These are phyloP conservation scores for Clarireedia monteithiana DNA, from an alignment of 2,329 filamentous ascomycete genomes.

Conservation along the genomic window DNA sequence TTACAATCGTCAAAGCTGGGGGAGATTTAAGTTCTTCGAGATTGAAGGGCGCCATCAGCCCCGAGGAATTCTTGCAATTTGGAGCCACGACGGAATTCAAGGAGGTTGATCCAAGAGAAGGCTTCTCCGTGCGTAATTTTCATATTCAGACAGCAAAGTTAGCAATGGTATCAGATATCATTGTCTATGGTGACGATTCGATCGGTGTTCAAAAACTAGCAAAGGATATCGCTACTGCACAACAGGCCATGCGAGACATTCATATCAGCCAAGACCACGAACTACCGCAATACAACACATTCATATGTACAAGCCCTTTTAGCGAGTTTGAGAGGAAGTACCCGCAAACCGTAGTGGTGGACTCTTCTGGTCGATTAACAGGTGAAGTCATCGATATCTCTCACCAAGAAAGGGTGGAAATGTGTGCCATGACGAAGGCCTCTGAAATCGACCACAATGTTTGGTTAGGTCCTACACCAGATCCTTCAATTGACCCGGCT, in stretches of 20 bases:
- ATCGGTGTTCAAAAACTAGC: conserved; percentile 53
- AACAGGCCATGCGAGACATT: conserved; percentile 64
- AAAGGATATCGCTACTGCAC: conserved; percentile 66
- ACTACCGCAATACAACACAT: conserved; percentile 72
- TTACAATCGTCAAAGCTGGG: conserved; percentile 84
- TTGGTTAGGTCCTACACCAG: conserved; percentile 81
- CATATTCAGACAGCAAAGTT: conserved; percentile 90
- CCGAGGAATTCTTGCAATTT: conserved; percentile 63
- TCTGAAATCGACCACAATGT: conserved; percentile 87
- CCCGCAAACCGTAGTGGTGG: conserved; percentile 64
- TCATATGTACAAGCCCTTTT: conserved; percentile 61
- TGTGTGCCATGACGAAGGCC: conserved; percentile 86
- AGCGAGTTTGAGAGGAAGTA: conserved; percentile 62
- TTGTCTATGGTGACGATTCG: conserved; percentile 77
- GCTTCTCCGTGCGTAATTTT: conserved; percentile 94
- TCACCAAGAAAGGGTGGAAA: conserved; percentile 80
- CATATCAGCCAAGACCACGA: conserved; percentile 48
- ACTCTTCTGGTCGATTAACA: conserved; percentile 63
- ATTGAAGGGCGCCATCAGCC: conserved; percentile 79
- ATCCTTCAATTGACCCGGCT: conserved; percentile 40
- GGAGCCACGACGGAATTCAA: conserved; percentile 46
- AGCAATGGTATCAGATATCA: conserved; percentile 81
- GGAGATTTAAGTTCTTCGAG: conserved; percentile 67
- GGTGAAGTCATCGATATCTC: conserved; percentile 82
- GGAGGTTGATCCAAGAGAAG: conserved; percentile 77